phyloP scores from a whole-genome alignment of 179 eudicot species.

The Silene noctiflora region DNA sequence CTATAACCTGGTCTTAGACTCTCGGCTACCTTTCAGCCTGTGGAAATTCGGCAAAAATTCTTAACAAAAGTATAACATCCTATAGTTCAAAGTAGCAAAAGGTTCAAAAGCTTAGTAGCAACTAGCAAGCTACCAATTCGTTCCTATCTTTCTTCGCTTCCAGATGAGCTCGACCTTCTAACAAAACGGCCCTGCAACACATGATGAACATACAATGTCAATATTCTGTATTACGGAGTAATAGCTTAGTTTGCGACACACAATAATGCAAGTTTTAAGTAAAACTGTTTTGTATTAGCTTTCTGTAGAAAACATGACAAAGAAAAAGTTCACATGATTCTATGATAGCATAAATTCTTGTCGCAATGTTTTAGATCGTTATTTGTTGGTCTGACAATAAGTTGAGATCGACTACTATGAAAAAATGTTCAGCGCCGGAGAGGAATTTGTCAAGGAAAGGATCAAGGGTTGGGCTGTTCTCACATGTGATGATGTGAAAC shows the following conservation, averaged over 20 bases:
- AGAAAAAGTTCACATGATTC: not conserved
- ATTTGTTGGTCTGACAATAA: too few species aligned
- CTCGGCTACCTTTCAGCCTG: constrained; percentile 25
- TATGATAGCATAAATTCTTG: not conserved
- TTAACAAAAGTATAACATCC: constrained; percentile 27
- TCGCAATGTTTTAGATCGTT: not conserved
- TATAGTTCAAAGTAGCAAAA: constrained; percentile 15
- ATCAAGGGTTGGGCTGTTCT: too few species aligned
- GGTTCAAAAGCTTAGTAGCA: not conserved
- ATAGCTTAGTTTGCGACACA: not conserved
- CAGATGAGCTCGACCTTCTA: constrained; percentile 59
- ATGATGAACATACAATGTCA: not conserved
- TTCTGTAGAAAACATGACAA: not conserved
- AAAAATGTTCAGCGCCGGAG: not conserved
- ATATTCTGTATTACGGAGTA: not conserved
- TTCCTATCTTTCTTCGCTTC: constrained; percentile 30
- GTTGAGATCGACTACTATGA: not conserved
- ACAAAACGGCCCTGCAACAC: constrained; percentile 78
- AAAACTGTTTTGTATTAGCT: not conserved
- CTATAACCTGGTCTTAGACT: constrained; percentile 30
- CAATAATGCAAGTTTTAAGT: not conserved
- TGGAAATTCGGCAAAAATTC: constrained; percentile 22
- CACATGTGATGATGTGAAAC: too few species aligned
- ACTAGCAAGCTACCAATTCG: constrained; percentile 15
- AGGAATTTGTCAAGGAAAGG: not conserved